phyloP scores from a whole-genome alignment of 352 stramenopile genomes.

The Phytopythium boreale region DNA sequence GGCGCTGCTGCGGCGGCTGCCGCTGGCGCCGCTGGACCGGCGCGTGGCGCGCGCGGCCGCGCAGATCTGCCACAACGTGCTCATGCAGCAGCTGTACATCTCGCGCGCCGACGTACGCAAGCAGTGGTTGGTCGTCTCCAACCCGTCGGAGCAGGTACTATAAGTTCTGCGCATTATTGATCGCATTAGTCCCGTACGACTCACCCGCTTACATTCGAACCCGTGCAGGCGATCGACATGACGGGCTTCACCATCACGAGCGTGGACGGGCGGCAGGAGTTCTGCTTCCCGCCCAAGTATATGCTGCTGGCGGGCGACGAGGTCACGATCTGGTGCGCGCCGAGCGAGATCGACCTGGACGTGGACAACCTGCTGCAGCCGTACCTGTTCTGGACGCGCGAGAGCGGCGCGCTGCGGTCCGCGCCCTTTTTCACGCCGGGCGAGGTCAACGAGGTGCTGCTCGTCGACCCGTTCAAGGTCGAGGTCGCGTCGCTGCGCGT shows the following conservation, averaged over 20 bases:
- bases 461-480: conserved; percentile 71
- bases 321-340: conserved; percentile 79
- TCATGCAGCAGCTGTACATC: conserved; percentile 88
- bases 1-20: conserved; percentile 56
- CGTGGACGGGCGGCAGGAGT: conserved; percentile 39
- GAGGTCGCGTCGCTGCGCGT: conserved; percentile 80
- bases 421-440: conserved; percentile 51
- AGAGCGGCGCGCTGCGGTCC: conserved; percentile 53
- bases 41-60: conserved; percentile 69
- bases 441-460: conserved; percentile 57
- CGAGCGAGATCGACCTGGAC: conserved; percentile 54
- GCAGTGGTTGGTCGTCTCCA: conserved; percentile 85
- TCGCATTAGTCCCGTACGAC: too few species aligned
- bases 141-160: conserved; percentile 64
- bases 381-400: conserved; percentile 78
- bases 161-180: too few species aligned
- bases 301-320: conserved; percentile 73
- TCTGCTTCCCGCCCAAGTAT: conserved; percentile 66
- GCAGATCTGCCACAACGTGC: conserved; percentile 82
- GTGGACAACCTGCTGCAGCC: conserved; percentile 74
- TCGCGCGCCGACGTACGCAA: conserved; percentile 61
- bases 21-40: conserved; percentile 56
- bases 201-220: not conserved
- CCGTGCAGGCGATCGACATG: conserved; percentile 52
- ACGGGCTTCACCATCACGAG: conserved; percentile 60